Evolutionary conservation across 2,329 filamentous ascomycete genomes (phyloP).

Genomic region (Ilyonectria destructans): DNA sequence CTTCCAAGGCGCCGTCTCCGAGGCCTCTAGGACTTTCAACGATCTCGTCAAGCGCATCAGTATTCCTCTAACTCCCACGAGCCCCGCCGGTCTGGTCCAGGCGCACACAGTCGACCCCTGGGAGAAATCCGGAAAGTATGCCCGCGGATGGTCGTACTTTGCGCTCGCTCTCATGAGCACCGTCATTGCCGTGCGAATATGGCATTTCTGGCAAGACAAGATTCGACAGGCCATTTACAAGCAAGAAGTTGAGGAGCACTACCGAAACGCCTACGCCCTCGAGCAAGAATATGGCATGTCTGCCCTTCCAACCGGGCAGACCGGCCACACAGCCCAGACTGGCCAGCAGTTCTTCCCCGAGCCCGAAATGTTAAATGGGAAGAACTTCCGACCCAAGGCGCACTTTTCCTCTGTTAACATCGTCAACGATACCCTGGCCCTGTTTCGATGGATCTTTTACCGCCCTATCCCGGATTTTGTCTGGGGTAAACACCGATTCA

Average conservation of each 20-base stretch:
- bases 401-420: slow-evolving; percentile 82
- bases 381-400: slow-evolving; percentile 76
- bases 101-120: slow-evolving; percentile 83
- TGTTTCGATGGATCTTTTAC: slow-evolving; percentile 92
- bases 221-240: slow-evolving; percentile 92
- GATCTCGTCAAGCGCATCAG: slow-evolving; percentile 70
- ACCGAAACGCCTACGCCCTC: slow-evolving; percentile 67
- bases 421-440: slow-evolving; percentile 85
- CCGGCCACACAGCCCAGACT: slow-evolving; percentile 66
- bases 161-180: slow-evolving; percentile 79
- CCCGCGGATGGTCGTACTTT: slow-evolving; percentile 90
- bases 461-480: slow-evolving; percentile 84
- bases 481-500: slow-evolving; percentile 78
- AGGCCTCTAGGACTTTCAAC: slow-evolving; percentile 54
- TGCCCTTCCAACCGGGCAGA: slow-evolving; percentile 65
- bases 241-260: slow-evolving; percentile 81
- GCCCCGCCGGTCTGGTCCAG: slow-evolving; percentile 74
- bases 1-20: slow-evolving; percentile 53
- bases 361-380: slow-evolving; percentile 67
- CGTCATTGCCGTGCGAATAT: slow-evolving; percentile 81
- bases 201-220: slow-evolving; percentile 95
- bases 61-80: slow-evolving; percentile 73
- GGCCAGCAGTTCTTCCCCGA: slow-evolving; percentile 85
- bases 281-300: slow-evolving; percentile 65
- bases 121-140: slow-evolving; percentile 88